Conservation (phyloP, 2,329 filamentous ascomycete species). For the Cytospora piceae region DNA sequence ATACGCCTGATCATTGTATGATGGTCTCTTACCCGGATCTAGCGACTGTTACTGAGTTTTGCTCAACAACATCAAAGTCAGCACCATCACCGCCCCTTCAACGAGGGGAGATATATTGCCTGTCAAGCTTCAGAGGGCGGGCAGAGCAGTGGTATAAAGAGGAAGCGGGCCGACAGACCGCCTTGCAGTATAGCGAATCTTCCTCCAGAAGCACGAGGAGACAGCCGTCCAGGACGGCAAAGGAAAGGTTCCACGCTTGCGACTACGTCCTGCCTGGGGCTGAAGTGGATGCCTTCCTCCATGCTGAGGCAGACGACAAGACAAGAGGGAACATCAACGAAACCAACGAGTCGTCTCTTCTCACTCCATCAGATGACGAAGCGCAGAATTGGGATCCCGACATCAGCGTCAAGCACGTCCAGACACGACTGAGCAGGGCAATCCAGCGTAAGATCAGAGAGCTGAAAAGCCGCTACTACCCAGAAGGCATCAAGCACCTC, state of each 20-base stretch:
- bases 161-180: conserved; percentile 10
- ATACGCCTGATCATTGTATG: background rate
- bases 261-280: background rate
- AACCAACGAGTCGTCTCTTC: background rate
- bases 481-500: conserved; percentile 13
- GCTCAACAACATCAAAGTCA: background rate
- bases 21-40: background rate
- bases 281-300: conserved; percentile 5
- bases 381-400: background rate
- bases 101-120: conserved; percentile 17
- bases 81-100: conserved; percentile 9
- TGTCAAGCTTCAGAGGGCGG: conserved; percentile 14
- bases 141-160: conserved; percentile 20
- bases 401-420: background rate
- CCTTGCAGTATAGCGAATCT: background rate
- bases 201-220: conserved; percentile 1
- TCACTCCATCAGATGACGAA: conserved; percentile 1
- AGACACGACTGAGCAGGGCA: background rate
- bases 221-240: conserved; percentile 19
- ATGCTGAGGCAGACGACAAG: background rate
- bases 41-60: conserved; percentile 4
- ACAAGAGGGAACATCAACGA: background rate
- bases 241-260: background rate
- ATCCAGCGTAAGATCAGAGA: background rate
- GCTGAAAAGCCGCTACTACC: background rate